Base-by-base conservation (phyloP, 176 grass and related monocot genomes). In the Triticum timopheevii region DNA sequence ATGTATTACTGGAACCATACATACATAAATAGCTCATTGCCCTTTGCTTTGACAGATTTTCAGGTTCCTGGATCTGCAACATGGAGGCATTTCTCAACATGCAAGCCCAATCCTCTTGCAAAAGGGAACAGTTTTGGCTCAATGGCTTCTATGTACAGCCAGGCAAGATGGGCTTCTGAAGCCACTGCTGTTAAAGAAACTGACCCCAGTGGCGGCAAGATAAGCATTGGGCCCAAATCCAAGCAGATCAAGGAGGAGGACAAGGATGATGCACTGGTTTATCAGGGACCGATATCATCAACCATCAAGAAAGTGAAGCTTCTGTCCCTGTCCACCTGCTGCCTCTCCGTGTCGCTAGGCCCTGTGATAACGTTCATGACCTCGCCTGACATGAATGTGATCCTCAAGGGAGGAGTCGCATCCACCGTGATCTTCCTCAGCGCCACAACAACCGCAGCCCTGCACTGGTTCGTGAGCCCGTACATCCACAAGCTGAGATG, bases 311-410 rank as follows among this genome's bases (percentile, higher is more conserved):
- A 99, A 96, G 97, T 99, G 54, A 99, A 99, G 86, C 92, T 99
- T 65, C 90, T 99, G 58, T 99, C 97, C 33, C 92, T 99, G 10
- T 99, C 97, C 35, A 99, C 97, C 81, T 96, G 94, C 67, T 99
- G 97, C 85, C 92, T 99, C 67, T 99, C 94, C 2, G 85, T 96
- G 33, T 99, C 97, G 13, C 89, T 99, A 3, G 94, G 94, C 25
- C 97, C 97, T 4, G 97, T 99, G 72, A 96, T 99, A 88, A 99
- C 97, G 17, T 99, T 99, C 92, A 99, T 99, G 97, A 99, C 97
- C 23, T 99, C 94, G 5, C 97, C 97, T 4, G 86, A 85, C 19
- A 93, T 99, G 97, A 99, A 99, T 36, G 97, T 99, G 20, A 96
- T 99, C 82, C 87, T 96, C 69, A 96, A 99, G 88, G 97, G 97